Base-by-base conservation (phyloP, 2,329 filamentous ascomycete genomes). In the Fonsecaea nubica region DNA sequence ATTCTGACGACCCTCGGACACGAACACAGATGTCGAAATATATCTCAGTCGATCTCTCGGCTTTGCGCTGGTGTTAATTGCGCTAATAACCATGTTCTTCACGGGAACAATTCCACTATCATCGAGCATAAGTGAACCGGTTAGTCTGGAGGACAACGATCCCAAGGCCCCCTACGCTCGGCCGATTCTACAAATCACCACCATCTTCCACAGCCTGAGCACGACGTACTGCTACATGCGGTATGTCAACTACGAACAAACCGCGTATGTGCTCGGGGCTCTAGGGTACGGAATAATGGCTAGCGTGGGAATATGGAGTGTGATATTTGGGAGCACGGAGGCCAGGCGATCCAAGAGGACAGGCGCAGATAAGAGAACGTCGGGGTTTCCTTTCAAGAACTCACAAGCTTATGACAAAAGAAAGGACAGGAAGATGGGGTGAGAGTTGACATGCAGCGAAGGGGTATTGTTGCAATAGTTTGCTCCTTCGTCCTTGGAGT, bases 21-120 rank as follows among this genome's bases (percentile, higher is more conserved):
- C 68, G 68, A 66, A 66, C 15, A 48, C 71, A 87, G 88, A 79
- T 30, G 81, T 92, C 36, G 90, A 93, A 77, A 79, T 86, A 63
- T 94, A 94, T 83, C 89, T 93, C 76, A 87, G 87, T 59, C 89
- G 91, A 50, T 87, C 85, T 33, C 84, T 92, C 1, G 91, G 90
- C 69, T 81, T 93, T 64, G 81, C 87, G 35, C 84, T 92, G 53
- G 80, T 93, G 25, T 80, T 87, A 9, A 79, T 94, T 33, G 88
- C 87, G 36, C 74, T 88, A 6, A 78, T 90, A 12, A 84, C 85
- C n/a, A 78, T 93, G 42, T 82, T 92, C 40, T 83, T 93, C 35
- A 90, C 90, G 0, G 92, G 91, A 55, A 84, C 85, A 2, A 82
- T 94, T 4, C 91, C 91, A 0, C 78, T 93, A 12, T 84, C 83